A percentile compares a stretch with the other conserved stretches of the same genome.
Evolutionary conservation across 441 rosid species (phyloP).

Genomic region (Macaranga tanarius): DNA sequence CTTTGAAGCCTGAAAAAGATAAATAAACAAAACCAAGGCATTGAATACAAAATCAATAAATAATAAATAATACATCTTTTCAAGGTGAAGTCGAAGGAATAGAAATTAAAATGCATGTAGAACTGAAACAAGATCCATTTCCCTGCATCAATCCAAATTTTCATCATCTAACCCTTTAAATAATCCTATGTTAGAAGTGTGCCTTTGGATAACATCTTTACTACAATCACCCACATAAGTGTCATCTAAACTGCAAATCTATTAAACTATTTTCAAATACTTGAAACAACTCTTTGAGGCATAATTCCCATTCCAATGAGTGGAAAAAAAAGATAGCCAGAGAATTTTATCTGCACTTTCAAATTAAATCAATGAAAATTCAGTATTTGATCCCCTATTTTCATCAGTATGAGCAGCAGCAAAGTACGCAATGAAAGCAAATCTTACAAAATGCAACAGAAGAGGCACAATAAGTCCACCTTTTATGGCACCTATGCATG

Average conservation of each 20-base stretch:
- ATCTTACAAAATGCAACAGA: neutral
- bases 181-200: neutral
- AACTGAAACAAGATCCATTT: neutral
- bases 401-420: neutral
- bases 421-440: neutral
- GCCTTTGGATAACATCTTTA: neutral
- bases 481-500: neutral
- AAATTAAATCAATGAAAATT: conserved; percentile 1
- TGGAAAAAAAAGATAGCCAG: neutral
- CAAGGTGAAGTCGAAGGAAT: neutral
- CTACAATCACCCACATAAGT: neutral
- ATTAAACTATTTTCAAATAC: neutral
- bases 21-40: conserved; percentile 20
- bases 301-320: neutral
- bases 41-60: conserved; percentile 16
- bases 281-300: neutral
- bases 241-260: neutral
- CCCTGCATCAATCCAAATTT: neutral
- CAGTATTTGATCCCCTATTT: neutral
- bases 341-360: neutral
- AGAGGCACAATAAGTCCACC: neutral
- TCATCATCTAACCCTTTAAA: neutral
- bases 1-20: conserved; percentile 70
- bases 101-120: neutral
- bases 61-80: neutral